Conservation (phyloP, 371 early-diverging fungal species). For the Apophysomyces sp. region DNA sequence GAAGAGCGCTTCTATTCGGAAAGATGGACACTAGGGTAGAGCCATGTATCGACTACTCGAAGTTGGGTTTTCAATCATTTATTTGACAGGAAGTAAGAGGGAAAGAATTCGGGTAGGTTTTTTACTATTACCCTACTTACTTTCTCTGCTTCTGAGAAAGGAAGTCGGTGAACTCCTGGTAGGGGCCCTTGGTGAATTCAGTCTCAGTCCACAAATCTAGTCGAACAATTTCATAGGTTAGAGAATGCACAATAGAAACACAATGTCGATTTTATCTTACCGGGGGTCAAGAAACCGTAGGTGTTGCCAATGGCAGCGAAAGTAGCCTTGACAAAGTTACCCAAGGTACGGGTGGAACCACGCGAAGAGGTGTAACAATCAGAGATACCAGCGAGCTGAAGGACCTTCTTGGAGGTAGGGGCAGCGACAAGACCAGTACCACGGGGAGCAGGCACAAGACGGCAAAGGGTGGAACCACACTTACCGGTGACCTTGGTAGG, state of each 20-base stretch:
- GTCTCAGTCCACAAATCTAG: constrained; percentile 90
- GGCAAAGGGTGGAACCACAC: constrained; percentile 83
- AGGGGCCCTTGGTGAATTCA: constrained; percentile 80
- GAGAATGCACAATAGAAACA: background rate
- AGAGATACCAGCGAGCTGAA: constrained; percentile 95
- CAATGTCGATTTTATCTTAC: background rate
- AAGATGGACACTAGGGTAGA: too few relatives aligned
- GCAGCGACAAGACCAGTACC: constrained; percentile 98
- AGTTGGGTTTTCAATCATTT: background rate
- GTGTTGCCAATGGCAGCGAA: constrained; percentile 96
- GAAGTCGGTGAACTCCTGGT: constrained; percentile 90
- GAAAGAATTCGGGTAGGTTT: background rate
- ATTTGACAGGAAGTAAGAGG: background rate
- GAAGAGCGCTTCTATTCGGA: too few relatives aligned
- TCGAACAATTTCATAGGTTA: background rate
- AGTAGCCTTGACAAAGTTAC: constrained; percentile 99
- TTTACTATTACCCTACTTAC: constrained; percentile 9
- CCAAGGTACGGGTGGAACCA: constrained; percentile 84
- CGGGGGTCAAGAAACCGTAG: constrained; percentile 93
- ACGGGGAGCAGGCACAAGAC: constrained; percentile 97
- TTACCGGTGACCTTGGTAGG: constrained; percentile 30
- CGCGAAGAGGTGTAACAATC: constrained; percentile 96
- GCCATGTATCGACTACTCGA: too few relatives aligned
- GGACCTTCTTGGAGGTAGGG: constrained; percentile 94
- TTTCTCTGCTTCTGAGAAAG: constrained; percentile 56